phyloP scores from a whole-genome alignment of 75 land plant genomes.

The Pseudotsuga menziesii region DNA sequence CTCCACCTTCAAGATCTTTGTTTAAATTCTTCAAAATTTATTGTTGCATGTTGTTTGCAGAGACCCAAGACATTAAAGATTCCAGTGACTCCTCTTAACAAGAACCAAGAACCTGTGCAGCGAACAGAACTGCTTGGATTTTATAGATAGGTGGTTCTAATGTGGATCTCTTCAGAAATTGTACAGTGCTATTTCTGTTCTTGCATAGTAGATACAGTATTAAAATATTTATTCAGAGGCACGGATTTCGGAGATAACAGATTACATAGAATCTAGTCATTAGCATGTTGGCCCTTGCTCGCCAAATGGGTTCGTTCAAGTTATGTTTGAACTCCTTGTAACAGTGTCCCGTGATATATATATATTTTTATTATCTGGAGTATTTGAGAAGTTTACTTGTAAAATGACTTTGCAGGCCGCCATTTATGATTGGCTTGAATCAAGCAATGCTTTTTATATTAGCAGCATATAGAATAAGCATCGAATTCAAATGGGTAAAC shows the following conservation, averaged over 20 bases:
- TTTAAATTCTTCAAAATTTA: neutral
- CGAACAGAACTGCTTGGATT: neutral
- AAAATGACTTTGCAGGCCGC: no score
- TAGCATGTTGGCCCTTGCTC: no score
- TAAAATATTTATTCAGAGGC: neutral
- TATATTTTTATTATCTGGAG: no score
- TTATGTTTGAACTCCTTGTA: no score
- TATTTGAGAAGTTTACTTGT: no score
- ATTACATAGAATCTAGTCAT: neutral
- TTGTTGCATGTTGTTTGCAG: conserved; percentile 6
- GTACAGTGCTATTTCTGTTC: neutral
- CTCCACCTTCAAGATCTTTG: neutral
- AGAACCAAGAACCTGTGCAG: neutral
- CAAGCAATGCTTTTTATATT: no score
- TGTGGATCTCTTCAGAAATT: neutral
- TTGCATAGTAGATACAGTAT: neutral
- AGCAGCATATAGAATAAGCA: no score
- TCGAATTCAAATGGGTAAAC: no score
- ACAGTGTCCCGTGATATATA: no score
- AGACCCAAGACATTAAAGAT: neutral
- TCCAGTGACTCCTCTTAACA: neutral
- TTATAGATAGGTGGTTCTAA: neutral
- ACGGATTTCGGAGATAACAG: neutral
- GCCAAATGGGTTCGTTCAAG: no score
- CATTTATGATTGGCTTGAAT: no score